A percentile compares a stretch with the other conserved stretches of the same genome.
Conservation (phyloP, 495 filamentous ascomycete species). For the Aspergillus bertholletiae region DNA sequence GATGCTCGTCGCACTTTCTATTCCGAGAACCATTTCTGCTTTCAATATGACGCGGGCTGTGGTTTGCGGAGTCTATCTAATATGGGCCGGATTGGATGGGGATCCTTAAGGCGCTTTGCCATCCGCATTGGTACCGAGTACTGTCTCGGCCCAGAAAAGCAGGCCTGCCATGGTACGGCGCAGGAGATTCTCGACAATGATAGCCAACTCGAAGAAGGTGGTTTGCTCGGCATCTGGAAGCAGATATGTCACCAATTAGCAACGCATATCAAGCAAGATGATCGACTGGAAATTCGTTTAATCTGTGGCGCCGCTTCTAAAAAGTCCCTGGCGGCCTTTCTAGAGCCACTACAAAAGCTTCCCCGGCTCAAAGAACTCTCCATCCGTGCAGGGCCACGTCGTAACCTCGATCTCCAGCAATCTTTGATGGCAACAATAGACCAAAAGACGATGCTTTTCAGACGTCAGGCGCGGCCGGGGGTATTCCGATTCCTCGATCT, state of each 20-base stretch:
- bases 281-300: conserved; percentile 1
- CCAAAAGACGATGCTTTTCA: neutral
- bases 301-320: conserved; percentile 2
- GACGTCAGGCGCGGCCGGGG: neutral
- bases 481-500: conserved; percentile 4
- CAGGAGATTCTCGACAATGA: neutral
- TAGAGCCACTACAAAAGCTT: conserved; percentile 1
- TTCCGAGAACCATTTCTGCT: neutral
- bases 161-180: too few species aligned
- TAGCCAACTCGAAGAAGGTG: neutral
- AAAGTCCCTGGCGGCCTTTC: neutral
- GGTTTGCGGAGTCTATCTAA: neutral
- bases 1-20: conserved; percentile 5
- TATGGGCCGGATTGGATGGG: neutral
- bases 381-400: neutral
- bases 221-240: neutral
- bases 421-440: neutral
- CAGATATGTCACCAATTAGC: neutral
- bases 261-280: neutral
- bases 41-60: neutral
- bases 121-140: neutral
- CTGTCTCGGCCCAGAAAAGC: neutral
- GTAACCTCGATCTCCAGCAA: neutral
- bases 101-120: neutral
- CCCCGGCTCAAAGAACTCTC: neutral